Base-by-base conservation (phyloP, 306 rosid genomes). In the Rosa multiflora region DNA sequence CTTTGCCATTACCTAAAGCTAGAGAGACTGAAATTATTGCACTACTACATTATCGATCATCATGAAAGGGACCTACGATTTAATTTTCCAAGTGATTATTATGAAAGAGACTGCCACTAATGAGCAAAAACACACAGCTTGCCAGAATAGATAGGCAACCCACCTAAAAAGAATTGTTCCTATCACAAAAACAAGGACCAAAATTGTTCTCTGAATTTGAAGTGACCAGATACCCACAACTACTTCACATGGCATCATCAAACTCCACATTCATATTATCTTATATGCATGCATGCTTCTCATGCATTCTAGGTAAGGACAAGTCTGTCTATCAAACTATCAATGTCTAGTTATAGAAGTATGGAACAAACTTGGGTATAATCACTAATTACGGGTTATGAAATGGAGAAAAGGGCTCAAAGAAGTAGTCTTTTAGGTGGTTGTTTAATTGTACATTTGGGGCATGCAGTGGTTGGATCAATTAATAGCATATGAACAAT, bases 101-200 rank as follows among this genome's bases (percentile, higher is more conserved):
- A 47, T 70, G 93, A 85, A 52, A 83, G 79, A 14, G 89, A 85
- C 87, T 6, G 20, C 47, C 77, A 81, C 73, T 69, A 77, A 13
- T 32, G n/a, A 18, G 79, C 76, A 67, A 67, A 66, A 32, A 63
- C 69, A 35, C 78, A 66, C 46, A 47, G 58, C 56, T 61, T 58
- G 79, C 73, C 49, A 77, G 75, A 63, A 35, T 51, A 7, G 61
- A 53, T 75, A 44, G 75, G 79, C 83, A 76, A 82, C 76, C 85
- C 79, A 62, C 86, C 86, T 79, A 72, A 68, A 20, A 0, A 39
- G 40, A 83, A 40, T 75, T 79, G 78, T 68, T 75, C 35, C 47
- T 43, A 10, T 74, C 81, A 72, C 17, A 46, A 46, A 44, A 44
- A 46, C 71, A 46, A 44, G 61, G 71, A 44, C 56, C 58, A 17